Evolutionary conservation across 495 filamentous ascomycete genomes (phyloP).

Genomic region (Neurospora africana): DNA sequence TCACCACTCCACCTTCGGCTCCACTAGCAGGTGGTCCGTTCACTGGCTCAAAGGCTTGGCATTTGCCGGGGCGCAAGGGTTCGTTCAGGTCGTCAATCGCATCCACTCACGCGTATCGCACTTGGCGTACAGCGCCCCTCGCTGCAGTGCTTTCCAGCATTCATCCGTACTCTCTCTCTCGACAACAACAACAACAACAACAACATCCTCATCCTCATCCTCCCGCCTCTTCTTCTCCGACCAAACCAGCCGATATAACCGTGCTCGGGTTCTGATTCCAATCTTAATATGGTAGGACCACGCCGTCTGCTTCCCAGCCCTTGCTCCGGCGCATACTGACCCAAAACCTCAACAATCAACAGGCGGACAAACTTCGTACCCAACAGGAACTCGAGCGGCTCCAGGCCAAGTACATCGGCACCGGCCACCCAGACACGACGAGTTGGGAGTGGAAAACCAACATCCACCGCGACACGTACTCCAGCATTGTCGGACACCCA

Average conservation of each 20-base stretch:
- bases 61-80: too few species aligned
- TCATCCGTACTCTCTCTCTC: not conserved
- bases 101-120: not conserved
- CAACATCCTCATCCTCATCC: not conserved
- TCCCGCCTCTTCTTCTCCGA: not conserved
- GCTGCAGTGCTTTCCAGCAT: not conserved
- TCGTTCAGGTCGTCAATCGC: not conserved
- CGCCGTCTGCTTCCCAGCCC: not conserved
- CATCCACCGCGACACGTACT: constrained; percentile 73
- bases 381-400: constrained; percentile 94
- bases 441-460: constrained; percentile 94
- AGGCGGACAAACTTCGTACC: constrained; percentile 96
- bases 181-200: not conserved
- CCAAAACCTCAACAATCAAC: not conserved
- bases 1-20: not conserved
- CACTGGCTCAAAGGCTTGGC: not conserved
- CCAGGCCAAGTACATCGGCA: constrained; percentile 88
- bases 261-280: not conserved
- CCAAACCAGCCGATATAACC: not conserved
- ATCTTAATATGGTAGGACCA: not conserved
- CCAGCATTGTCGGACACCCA: constrained; percentile 81
- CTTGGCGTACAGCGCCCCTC: not conserved
- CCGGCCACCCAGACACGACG: constrained; percentile 96
- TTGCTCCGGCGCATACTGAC: not conserved
- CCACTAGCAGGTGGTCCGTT: not conserved